phyloP scores from a whole-genome alignment of 2,329 filamentous ascomycete species.

The Diaporthe citrichinensis region DNA sequence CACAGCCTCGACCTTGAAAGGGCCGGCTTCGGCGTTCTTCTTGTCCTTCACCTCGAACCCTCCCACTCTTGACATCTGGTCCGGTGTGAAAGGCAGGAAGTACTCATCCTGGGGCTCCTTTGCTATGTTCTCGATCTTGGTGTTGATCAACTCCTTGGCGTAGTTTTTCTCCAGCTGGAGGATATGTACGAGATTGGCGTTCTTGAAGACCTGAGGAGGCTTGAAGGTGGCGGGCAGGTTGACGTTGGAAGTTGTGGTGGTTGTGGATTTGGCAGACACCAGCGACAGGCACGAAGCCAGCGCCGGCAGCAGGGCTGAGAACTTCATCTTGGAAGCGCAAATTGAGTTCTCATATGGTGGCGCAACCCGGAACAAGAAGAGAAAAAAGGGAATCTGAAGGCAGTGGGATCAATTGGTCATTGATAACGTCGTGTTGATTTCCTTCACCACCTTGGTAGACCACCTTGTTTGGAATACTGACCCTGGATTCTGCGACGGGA shows the following conservation, averaged over 20 bases:
- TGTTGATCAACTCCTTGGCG: conserved; percentile 90
- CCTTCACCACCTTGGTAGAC: conserved; percentile 30
- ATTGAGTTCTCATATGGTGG: conserved; percentile 46
- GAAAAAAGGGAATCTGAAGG: conserved; percentile 33
- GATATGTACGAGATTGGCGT: conserved; percentile 89
- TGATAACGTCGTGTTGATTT: conserved; percentile 40
- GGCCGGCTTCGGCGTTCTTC: conserved; percentile 78
- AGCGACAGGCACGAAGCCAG: conserved; percentile 70
- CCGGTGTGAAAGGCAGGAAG: conserved; percentile 87
- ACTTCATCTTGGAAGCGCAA: conserved; percentile 57
- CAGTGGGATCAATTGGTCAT: conserved; percentile 42
- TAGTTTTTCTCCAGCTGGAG: conserved; percentile 96
- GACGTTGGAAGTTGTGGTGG: conserved; percentile 68
- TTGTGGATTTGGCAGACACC: conserved; percentile 56
- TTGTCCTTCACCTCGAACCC: conserved; percentile 94
- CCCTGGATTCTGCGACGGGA: conserved; percentile 27
- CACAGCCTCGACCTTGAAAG: conserved; percentile 79
- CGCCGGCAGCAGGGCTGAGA: conserved; percentile 67
- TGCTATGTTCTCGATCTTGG: conserved; percentile 92
- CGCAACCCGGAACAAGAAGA: conserved; percentile 42
- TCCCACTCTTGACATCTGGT: conserved; percentile 82
- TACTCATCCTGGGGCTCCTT: conserved; percentile 87
- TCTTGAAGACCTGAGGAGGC: conserved; percentile 93
- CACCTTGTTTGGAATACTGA: conserved; percentile 5
- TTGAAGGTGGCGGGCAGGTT: conserved; percentile 78